Base-by-base conservation (phyloP, 192 early-diverging fungal genomes). In the Podochytrium sp. region DNA sequence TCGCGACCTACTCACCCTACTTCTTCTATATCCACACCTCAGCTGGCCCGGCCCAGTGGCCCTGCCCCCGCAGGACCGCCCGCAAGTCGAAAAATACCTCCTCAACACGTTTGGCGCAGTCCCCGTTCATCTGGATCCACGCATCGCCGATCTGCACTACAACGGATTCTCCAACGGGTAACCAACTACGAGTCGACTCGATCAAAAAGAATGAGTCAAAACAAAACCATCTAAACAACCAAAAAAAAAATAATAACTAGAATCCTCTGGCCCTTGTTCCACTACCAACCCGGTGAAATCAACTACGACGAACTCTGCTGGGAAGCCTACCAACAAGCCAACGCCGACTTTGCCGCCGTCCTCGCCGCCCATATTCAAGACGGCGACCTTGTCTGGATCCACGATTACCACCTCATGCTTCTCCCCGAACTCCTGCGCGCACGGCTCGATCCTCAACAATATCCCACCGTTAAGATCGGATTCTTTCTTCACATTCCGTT, bases 401-500 rank as follows among this genome's bases (percentile, higher is more conserved):
- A 86, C 39, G 98, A 99, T 79, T 99, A 99, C 80, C 98, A 99
- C 77, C 79, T 99, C 73, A 98, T 99, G 97, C 85, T 99, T 43
- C 81, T 99, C 52, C 98, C 98, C 12, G 82, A 84, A 6, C 87
- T 98, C 82, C 81, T 99, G 62, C 86, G 98, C 35, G 87, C 93
- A 43, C 42, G 66, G 20, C 69, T 89, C 0, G 71, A 63, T 51
- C 66, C 66, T n/a, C 18, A n/a, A 42, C 14, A 42, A 23, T 33
- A 60, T 41, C 61, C 43, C 71, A 88, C 81, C 62, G 91, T 99
- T 73, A 96, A 96, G 80, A 97, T 99, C 75, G 97, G 98, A 3
- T 99, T 93, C 86, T 98, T 99, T 82, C 82, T 98, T 75, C 98
- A 98, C 80, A 99, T 95, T 41, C 98, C 98, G 18, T 98, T 98